Percentiles rank a stretch among this genome's conserved stretches.
These are phyloP conservation scores for Delitschia confertaspora DNA, from an alignment of 495 filamentous ascomycete species.

Conservation along the genomic window DNA sequence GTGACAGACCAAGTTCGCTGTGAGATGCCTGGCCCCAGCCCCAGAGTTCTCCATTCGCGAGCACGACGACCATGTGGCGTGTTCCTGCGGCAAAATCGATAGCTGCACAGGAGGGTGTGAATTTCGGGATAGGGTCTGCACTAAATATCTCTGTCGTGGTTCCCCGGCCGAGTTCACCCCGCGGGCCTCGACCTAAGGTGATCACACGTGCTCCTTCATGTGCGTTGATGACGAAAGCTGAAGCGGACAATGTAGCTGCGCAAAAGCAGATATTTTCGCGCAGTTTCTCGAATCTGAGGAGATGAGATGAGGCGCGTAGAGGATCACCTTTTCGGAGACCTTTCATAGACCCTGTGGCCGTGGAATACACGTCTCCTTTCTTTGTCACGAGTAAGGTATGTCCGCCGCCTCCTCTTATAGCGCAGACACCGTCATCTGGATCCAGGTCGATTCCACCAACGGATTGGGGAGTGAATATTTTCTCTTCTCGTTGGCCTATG, in stretches of 20 bases:
- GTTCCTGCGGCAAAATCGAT: conserved; percentile 59
- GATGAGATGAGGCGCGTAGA: too few relatives aligned
- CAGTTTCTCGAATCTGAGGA: conserved; percentile 1
- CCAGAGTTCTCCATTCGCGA: conserved; percentile 67
- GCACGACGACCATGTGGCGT: conserved; percentile 62
- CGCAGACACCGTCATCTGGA: too few relatives aligned
- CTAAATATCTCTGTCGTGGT: background rate
- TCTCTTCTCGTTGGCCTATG: conserved; percentile 40
- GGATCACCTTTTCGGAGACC: too few relatives aligned
- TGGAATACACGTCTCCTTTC: too few relatives aligned
- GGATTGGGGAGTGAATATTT: conserved; percentile 21
- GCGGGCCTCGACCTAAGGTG: background rate
- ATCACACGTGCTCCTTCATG: too few relatives aligned
- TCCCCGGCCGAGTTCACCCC: background rate
- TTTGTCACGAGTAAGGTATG: too few relatives aligned
- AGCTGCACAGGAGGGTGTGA: conserved; percentile 34
- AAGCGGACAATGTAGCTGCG: conserved; percentile 33
- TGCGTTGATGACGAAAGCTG: conserved; percentile 52
- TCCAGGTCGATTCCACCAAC: too few relatives aligned
- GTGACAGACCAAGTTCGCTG: conserved; percentile 59
- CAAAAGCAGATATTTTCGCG: conserved; percentile 2
- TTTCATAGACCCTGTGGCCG: too few relatives aligned
- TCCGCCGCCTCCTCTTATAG: too few relatives aligned
- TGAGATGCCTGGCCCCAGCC: conserved; percentile 84
- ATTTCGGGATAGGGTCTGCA: background rate